Evolutionary conservation across 139 green algal genomes (phyloP).

Genomic region (Axilococcus clingmanii): DNA sequence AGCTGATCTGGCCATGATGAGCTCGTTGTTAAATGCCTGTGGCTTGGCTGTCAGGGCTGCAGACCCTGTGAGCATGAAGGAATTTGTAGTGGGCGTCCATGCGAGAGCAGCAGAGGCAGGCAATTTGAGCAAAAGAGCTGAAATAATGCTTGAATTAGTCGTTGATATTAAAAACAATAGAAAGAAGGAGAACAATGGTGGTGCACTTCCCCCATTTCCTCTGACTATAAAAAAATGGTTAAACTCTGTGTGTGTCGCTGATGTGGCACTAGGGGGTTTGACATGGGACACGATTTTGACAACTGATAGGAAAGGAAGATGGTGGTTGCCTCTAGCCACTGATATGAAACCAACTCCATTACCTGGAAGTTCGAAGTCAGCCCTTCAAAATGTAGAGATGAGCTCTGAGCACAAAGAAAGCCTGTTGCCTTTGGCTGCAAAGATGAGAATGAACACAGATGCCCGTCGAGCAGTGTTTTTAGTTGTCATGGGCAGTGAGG

Average conservation of each 20-base stretch:
- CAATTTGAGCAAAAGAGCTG: slow-evolving; percentile 41
- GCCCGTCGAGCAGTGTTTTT: slow-evolving; percentile 53
- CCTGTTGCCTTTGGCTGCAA: slow-evolving; percentile 53
- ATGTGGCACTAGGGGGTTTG: slow-evolving; percentile 48
- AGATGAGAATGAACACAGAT: slow-evolving; percentile 59
- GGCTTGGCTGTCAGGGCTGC: slow-evolving; percentile 55
- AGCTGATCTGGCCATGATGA: slow-evolving; percentile 49
- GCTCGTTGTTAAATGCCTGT: slow-evolving; percentile 33
- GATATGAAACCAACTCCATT: slow-evolving; percentile 11
- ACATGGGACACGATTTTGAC: slow-evolving; percentile 56
- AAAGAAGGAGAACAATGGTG: slow-evolving; percentile 1
- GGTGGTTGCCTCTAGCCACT: slow-evolving; percentile 45
- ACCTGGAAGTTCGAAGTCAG: background rate
- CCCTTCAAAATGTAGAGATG: background rate
- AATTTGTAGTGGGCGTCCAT: slow-evolving; percentile 65
- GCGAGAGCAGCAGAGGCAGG: slow-evolving; percentile 29
- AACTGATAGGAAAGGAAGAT: slow-evolving; percentile 51
- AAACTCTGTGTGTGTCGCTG: slow-evolving; percentile 41
- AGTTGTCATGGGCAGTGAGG: slow-evolving; percentile 66
- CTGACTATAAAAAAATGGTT: slow-evolving; percentile 41
- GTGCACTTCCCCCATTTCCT: slow-evolving; percentile 27
- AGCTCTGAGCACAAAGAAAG: too few species aligned
- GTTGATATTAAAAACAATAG: slow-evolving; percentile 86
- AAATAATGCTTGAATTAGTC: slow-evolving; percentile 67
- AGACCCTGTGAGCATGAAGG: slow-evolving; percentile 66